phyloP scores from a whole-genome alignment of 305 asterid species.

The Fraxinus ornus region DNA sequence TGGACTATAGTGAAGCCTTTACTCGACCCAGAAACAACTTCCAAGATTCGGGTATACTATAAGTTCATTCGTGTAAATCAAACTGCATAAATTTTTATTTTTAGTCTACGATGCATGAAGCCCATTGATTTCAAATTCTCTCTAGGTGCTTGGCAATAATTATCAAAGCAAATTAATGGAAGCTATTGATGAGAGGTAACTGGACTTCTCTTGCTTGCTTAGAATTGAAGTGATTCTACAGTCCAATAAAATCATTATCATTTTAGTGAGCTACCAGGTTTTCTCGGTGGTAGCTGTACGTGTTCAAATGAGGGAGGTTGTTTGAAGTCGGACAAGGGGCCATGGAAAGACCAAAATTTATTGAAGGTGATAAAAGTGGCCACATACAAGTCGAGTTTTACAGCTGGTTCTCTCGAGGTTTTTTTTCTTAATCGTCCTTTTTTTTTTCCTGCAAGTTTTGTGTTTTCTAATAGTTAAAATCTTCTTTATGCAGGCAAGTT shows the following conservation, averaged over 20 bases:
- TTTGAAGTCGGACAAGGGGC: constrained; percentile 70
- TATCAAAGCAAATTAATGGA: constrained; percentile 60
- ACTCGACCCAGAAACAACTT: constrained; percentile 65
- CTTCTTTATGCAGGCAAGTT: constrained; percentile 24
- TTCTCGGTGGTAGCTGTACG: constrained; percentile 71
- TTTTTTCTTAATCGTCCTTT: too few species aligned
- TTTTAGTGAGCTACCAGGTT: constrained; percentile 66
- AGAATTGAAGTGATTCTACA: neutral
- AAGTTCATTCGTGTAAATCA: neutral
- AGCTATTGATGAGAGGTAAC: constrained; percentile 65
- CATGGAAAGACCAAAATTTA: constrained; percentile 58
- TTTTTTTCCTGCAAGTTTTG: neutral
- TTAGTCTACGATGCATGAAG: neutral
- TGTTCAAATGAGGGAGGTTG: constrained; percentile 71
- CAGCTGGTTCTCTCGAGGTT: neutral
- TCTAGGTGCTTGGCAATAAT: constrained; percentile 70
- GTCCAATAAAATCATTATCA: constrained; percentile 12
- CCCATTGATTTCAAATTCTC: neutral
- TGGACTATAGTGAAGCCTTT: constrained; percentile 71
- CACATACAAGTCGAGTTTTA: neutral
- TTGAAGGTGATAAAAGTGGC: constrained; percentile 38
- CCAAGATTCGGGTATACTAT: constrained; percentile 59
- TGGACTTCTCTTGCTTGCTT: neutral
- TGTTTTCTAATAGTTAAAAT: neutral
- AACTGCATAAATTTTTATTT: neutral